Evolutionary conservation across 75 land plant species (phyloP).

Genomic region (Sequoiadendron giganteum): DNA sequence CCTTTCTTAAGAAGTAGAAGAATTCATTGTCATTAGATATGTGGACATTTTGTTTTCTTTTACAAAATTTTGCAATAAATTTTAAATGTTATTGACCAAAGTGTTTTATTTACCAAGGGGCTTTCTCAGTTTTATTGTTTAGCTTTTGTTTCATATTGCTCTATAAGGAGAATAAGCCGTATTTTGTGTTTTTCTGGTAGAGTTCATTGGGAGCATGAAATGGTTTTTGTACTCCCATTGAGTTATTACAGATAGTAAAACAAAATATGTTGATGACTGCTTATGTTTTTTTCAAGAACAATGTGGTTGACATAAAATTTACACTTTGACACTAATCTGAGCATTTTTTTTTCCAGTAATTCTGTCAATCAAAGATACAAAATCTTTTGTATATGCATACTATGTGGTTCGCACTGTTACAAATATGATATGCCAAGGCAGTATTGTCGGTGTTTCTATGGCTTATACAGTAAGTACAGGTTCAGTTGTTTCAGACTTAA

Average conservation of each 20-base stretch:
- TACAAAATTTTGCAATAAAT: no score
- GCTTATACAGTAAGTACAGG: conserved; percentile 61
- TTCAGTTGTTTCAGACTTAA: not conserved
- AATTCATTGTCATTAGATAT: no score
- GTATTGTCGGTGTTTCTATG: conserved; percentile 62
- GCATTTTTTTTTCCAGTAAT: conserved; percentile 37
- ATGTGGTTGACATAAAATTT: not conserved
- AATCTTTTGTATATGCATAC: conserved; percentile 51
- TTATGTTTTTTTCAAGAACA: not conserved
- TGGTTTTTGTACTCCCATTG: not conserved
- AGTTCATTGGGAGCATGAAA: not conserved
- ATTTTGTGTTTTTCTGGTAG: not conserved
- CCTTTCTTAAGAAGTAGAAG: no score
- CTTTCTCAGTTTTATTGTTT: no score
- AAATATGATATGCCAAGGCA: conserved; percentile 65
- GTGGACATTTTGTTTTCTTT: no score
- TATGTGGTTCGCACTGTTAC: conserved; percentile 57
- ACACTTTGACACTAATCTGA: not conserved
- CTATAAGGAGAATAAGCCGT: no score
- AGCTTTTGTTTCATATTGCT: no score
- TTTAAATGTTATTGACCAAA: no score
- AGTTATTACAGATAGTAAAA: not conserved
- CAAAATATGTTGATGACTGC: not conserved
- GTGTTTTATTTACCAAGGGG: no score
- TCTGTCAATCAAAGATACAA: conserved; percentile 46